Conservation (phyloP, 371 early-diverging fungal genomes). For the Haplosporangium sp. region DNA sequence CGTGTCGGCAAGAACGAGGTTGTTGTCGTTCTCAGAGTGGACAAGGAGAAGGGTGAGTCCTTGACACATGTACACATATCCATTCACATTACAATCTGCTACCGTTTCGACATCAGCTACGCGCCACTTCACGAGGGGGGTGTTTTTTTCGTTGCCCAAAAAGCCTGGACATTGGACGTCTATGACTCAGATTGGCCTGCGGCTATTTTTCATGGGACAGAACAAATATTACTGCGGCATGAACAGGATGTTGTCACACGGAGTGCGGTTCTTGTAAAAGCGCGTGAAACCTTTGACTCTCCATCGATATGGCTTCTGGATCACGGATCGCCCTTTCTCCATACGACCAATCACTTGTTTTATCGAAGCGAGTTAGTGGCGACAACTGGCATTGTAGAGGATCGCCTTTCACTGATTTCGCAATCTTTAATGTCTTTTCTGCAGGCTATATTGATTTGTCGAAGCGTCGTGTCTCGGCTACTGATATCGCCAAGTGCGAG, state of each 20-base stretch:
- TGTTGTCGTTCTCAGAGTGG: slow-evolving; percentile 97
- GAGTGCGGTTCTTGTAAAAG: no score
- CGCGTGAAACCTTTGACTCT: no score
- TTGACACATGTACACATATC: no score
- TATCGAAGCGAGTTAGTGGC: neutral
- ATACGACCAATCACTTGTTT: no score
- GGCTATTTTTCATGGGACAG: neutral
- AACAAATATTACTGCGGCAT: neutral
- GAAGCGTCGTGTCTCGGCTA: slow-evolving; percentile 97
- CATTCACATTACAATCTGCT: no score
- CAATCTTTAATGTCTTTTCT: neutral
- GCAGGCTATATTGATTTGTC: slow-evolving; percentile 99
- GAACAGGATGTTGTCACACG: no score
- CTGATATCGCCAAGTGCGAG: slow-evolving; percentile 94
- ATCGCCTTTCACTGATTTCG: neutral
- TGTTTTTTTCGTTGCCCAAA: neutral
- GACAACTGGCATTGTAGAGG: neutral
- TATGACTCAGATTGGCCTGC: no score
- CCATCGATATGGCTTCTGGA: no score
- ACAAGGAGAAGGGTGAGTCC: slow-evolving; percentile 94
- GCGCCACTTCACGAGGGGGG: no score
- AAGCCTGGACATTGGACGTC: neutral
- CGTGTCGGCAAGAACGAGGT: slow-evolving; percentile 98
- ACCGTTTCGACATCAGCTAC: no score
- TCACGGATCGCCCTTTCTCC: no score